Conservation (phyloP, 2,329 filamentous ascomycete species). For the Sporothrix protearum region DNA sequence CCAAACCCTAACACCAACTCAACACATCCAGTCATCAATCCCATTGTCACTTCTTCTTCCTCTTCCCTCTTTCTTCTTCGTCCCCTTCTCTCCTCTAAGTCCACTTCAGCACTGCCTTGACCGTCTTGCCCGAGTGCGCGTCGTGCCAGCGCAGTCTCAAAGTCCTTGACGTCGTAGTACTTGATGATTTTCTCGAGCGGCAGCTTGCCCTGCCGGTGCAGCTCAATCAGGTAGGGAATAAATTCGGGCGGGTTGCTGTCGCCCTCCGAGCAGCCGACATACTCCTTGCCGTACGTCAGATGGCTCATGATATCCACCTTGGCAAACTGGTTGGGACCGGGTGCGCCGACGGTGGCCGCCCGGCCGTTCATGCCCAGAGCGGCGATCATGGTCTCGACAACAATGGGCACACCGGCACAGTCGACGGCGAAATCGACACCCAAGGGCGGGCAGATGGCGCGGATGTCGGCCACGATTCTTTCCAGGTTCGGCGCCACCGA, state of each 20-base stretch:
- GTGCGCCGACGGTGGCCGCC: conserved; percentile 33
- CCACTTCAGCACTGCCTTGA: conserved; percentile 3
- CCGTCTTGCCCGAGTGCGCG: not conserved
- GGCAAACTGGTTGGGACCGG: conserved; percentile 25
- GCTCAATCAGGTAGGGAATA: conserved; percentile 36
- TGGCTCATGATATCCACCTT: conserved; percentile 32
- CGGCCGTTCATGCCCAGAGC: conserved; percentile 37
- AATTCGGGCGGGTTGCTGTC: conserved; percentile 32
- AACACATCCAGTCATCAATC: too few species aligned
- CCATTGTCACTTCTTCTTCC: too few species aligned
- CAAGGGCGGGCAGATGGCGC: conserved; percentile 33
- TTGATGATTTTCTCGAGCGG: conserved; percentile 37
- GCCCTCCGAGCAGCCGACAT: conserved; percentile 34
- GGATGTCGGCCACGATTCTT: not conserved
- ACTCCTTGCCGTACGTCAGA: conserved; percentile 32
- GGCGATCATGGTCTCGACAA: conserved; percentile 47
- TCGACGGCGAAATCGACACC: conserved; percentile 37
- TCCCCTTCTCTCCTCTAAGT: not conserved
- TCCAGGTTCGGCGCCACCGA: not conserved
- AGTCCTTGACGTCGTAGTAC: conserved; percentile 35
- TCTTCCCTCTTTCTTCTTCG: too few species aligned
- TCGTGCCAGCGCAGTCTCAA: conserved; percentile 34
- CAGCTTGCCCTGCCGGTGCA: conserved; percentile 36
- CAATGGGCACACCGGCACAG: conserved; percentile 36
- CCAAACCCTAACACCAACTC: too few species aligned